A percentile compares a stretch with the other conserved stretches of the same genome.
Evolutionary conservation across 176 grass and related monocot genomes (phyloP).

Genomic region (Phragmites australis): DNA sequence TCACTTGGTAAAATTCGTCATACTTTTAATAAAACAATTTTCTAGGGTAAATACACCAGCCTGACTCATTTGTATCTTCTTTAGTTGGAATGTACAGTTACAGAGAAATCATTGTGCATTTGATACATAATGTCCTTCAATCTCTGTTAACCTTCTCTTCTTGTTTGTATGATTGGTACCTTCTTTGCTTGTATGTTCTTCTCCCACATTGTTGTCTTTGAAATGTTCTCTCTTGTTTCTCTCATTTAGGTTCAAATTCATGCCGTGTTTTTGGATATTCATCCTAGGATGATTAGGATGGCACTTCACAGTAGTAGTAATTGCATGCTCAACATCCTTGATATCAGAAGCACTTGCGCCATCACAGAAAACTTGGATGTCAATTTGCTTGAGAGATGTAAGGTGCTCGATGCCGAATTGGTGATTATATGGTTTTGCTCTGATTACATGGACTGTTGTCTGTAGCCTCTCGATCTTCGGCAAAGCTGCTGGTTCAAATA

Average conservation of each 20-base stretch:
- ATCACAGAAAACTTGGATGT: constrained; percentile 24
- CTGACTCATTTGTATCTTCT: not conserved
- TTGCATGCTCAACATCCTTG: constrained; percentile 20
- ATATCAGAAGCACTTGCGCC: constrained; percentile 14
- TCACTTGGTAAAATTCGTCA: not conserved
- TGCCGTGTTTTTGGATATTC: constrained; percentile 12
- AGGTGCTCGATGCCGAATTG: constrained; percentile 32
- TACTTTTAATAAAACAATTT: not conserved
- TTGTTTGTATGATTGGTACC: not conserved
- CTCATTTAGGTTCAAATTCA: constrained; percentile 16
- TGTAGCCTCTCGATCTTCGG: constrained; percentile 27
- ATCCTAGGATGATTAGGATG: constrained; percentile 38
- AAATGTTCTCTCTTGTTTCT: constrained; percentile 16
- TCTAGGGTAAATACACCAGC: not conserved
- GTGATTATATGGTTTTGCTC: constrained; percentile 14
- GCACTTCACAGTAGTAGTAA: not conserved
- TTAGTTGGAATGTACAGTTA: not conserved
- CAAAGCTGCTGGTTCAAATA: constrained; percentile 24
- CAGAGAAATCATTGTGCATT: not conserved
- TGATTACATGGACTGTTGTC: constrained; percentile 24
- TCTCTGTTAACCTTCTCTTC: constrained; percentile 17
- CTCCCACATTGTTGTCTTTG: not conserved
- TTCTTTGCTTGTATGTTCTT: constrained; percentile 1
- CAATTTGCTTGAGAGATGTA: constrained; percentile 35
- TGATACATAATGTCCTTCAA: not conserved